A percentile compares a stretch with the other conserved stretches of the same genome.
Conservation (phyloP, 345 rosid species). For the Excoecaria cochinchinensis region DNA sequence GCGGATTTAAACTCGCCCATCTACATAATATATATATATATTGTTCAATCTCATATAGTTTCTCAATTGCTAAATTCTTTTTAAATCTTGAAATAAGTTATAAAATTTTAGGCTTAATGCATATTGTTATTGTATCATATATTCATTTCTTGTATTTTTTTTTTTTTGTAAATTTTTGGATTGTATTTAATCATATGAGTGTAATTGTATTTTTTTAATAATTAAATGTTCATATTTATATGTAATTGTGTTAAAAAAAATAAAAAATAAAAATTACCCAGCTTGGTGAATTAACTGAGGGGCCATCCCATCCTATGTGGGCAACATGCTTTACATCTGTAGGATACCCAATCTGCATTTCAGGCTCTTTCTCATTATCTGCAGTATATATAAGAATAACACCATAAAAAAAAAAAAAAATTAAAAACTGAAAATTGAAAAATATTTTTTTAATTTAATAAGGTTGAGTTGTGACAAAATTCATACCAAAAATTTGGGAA, state of each 20-base stretch:
- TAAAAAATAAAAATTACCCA: slow-evolving; percentile 18
- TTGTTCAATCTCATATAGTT: too few species aligned
- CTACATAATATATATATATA: slow-evolving; percentile 39
- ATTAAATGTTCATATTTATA: neutral
- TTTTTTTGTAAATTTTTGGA: too few species aligned
- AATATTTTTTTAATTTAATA: too few species aligned
- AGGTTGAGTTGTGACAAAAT: neutral
- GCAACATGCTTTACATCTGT: slow-evolving; percentile 95
- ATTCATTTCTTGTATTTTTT: too few species aligned
- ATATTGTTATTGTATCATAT: too few species aligned
- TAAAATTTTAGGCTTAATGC: too few species aligned
- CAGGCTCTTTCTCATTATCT: slow-evolving; percentile 75
- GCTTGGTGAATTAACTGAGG: slow-evolving; percentile 26
- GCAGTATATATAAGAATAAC: slow-evolving; percentile 19
- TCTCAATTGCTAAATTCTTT: neutral
- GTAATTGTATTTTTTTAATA: too few species aligned
- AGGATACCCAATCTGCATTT: slow-evolving; percentile 78
- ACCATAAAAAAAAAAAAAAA: neutral
- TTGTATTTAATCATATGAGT: too few species aligned
- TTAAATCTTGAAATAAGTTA: neutral
- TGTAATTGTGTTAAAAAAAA: neutral
- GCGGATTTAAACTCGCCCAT: slow-evolving; percentile 60
- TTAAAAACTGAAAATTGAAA: neutral
- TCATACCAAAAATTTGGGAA: slow-evolving; percentile 70
- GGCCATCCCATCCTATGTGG: slow-evolving; percentile 81